Base-by-base conservation (phyloP, 768 basidiomycete species). In the Calocybe cyanea region DNA sequence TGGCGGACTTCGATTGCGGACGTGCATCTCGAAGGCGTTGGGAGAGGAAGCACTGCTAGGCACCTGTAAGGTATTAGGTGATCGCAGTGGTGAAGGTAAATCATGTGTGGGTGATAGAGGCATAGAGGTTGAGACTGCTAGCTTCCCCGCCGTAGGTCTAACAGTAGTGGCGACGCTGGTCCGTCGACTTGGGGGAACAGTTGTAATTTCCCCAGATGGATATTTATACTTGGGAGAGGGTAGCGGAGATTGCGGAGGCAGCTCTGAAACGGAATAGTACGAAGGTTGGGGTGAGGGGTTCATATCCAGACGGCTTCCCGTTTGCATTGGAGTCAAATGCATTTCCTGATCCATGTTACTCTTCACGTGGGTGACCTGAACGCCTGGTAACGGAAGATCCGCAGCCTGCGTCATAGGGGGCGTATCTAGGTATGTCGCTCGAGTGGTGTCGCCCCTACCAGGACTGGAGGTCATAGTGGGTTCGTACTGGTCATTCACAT, bases 221-320 rank as follows among this genome's bases (percentile, higher is more conserved):
- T 69, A 70, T 41, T 61, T 68, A 58, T 76, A 77, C 46, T 69
- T 61, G 4, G 80, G 67, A 23, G 72, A 72, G 2, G 82, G 78
- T 34, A 78, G 58, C 0, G 85, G 83, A 4, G 85, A 85, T 10
- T 80, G 72, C 3, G 70, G 56, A 1, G 85, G 82, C 19, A 88
- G 69, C 31, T 85, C 81, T 4, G 75, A 84, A 5, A 70, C 76
- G 15, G 86, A 85, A 59, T 89, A 88, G 56, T 85, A 87, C 14
- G 87, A 87, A 7, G 63, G 63, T 18, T 65, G 69, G 3, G 76
- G 75, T 2, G 71, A 72, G 19, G 50, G 63, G 23, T 55, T 56
- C 34, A 48, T 52, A 28, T 52, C 55, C 15, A 49, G 30, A 38
- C 59, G 55, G 50, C 39, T 50, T 25, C 52, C 52, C 28, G 51